Conservation (phyloP, 164 flowering plant species). For the Tetrastigma voinierianum region DNA sequence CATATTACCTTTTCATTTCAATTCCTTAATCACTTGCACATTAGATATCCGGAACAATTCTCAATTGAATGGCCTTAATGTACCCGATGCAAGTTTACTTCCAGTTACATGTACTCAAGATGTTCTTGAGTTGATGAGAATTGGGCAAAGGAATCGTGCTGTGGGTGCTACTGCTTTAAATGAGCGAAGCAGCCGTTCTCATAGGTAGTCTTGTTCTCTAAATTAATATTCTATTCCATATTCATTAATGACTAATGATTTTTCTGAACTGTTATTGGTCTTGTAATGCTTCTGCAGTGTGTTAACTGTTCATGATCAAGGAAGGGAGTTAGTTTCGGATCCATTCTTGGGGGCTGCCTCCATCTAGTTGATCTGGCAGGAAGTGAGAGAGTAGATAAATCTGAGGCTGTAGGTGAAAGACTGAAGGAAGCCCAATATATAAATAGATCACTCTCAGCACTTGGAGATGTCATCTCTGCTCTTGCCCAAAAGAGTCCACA, state of each 20-base stretch:
- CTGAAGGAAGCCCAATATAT: slow-evolving; percentile 90
- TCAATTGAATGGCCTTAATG: slow-evolving; percentile 77
- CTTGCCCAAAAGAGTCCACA: slow-evolving; percentile 87
- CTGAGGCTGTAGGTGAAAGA: slow-evolving; percentile 89
- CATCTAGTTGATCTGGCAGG: slow-evolving; percentile 95
- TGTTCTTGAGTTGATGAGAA: slow-evolving; percentile 78
- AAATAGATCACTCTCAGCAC: slow-evolving; percentile 71
- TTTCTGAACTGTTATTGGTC: not conserved
- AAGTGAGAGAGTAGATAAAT: slow-evolving; percentile 89
- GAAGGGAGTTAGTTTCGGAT: slow-evolving; percentile 72
- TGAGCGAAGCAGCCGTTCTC: slow-evolving; percentile 93
- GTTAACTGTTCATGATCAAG: slow-evolving; percentile 79
- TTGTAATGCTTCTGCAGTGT: slow-evolving; percentile 40
- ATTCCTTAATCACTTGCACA: slow-evolving; percentile 52
- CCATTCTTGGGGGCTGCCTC: slow-evolving; percentile 69
- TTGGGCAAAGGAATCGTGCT: slow-evolving; percentile 83
- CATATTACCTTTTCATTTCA: not conserved
- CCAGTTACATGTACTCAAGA: slow-evolving; percentile 67
- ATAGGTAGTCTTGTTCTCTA: slow-evolving; percentile 48
- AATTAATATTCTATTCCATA: not conserved
- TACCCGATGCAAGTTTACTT: slow-evolving; percentile 83
- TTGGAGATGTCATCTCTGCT: slow-evolving; percentile 89
- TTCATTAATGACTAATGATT: not conserved
- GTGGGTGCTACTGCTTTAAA: slow-evolving; percentile 93
- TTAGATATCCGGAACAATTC: slow-evolving; percentile 82